Base-by-base conservation (phyloP, 108 stramenopile genomes). In the Aurantiochytrium sp. region DNA sequence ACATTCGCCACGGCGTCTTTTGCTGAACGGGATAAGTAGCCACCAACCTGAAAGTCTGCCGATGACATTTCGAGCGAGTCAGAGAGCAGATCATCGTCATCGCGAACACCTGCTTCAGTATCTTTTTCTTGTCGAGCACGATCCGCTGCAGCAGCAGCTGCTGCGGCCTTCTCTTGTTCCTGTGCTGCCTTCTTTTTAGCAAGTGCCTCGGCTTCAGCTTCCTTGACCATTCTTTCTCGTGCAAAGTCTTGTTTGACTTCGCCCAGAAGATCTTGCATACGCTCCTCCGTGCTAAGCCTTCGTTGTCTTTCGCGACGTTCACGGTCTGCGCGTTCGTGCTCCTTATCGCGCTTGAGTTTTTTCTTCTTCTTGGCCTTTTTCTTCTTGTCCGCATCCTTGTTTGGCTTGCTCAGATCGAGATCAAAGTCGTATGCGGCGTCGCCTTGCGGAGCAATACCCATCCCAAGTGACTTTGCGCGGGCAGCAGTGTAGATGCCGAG, bases 31-130 rank as follows among this genome's bases (percentile, higher is more conserved):
- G 64, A 69, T 6, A 45, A 47, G 76, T 83, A 83, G 49, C 76
- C 76, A 0, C 76, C 76, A 4, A 83, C 76, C 5, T 53, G 45
- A 23, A 83, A 83, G 28, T 83, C 76, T 4, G 76, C 45, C 6
- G 76, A 83, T 14, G 76, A 83, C 76, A 83, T 83, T 3, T 83
- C 76, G 6, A 83, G 76, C 49, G 76, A 83, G 76, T 83, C 76
- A 12, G 76, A 83, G 49, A 69, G 64, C 42, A 10, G 64, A 4
- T 47, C 76, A 6, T 53, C 76, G 3, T 83, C 6, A 47, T 6
- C 25, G 2, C 4, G 44, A 43, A 6, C 18, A 8, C 49, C 25
- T 45, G n/a, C 25, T 53, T 83, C 76, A 12, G 45, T 45, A 12
- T 83, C 49, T 6, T 12, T 45, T 3, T 47, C 76, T 6, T 55